Base-by-base conservation (phyloP, 192 early-diverging fungal species). In the Coemansia sp. region DNA sequence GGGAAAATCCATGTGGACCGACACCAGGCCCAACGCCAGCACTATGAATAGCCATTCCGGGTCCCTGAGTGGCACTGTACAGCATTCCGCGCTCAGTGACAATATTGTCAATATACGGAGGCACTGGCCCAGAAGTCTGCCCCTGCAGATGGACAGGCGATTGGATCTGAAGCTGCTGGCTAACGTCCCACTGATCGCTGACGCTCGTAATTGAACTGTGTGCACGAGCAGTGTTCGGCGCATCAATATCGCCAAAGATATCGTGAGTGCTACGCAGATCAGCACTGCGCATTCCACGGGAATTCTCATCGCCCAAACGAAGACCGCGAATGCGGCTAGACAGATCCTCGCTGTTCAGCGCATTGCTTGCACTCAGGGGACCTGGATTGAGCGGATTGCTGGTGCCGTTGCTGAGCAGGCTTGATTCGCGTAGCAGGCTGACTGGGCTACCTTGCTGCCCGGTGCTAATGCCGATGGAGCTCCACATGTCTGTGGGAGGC, bases 1-100 rank as follows among this genome's bases (percentile, higher is more conserved):
- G 87, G 68, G 91, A 91, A 44, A 81, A 87, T 65, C 78, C 48
- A 70, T 81, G 36, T 76, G 80, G 48, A 81, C 84, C 47, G 70
- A 66, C 18, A 1, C 37, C 31, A 71, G 82, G 10, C 95, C 96
- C 70, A 74, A 80, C 1, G 81, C 65, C 30, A 51, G 72, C 44
- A 10, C 46, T 50, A 31, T 57, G 57, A 12, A 55, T 57, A 0
- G 39, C 57, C 45, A 64, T 60, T 7, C 61, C 61, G 6, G 65
- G 53, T 13, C 65, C 60, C 42, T 64, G 65, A 16, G 63, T 21
- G 20, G 57, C 44, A 36, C 62, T 46, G 53, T 69, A 76, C 28
- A 76, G 47, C 15, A 57, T 33, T 31, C 23, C 45, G 14, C 66
- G 43, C 28, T 76, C 66, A 5, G 72, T 69, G 40, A 64, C 54